Conservation (phyloP, 768 basidiomycete species). For the Auricularia sp. region DNA sequence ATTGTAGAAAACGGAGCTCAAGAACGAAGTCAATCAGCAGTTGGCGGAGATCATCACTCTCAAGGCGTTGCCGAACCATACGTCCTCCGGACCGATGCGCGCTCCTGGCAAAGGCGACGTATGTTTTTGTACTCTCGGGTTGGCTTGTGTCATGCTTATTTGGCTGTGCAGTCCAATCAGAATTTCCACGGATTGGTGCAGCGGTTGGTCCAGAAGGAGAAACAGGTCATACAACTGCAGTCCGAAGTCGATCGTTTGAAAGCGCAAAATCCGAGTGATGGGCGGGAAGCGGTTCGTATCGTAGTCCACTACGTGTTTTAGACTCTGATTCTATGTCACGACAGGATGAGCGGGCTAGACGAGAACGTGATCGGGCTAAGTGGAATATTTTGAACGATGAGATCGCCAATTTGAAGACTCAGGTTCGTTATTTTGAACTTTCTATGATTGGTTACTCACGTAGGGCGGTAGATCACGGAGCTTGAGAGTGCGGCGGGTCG, state of each 20-base stretch:
- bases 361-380: slow-evolving; percentile 65
- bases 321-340: background rate
- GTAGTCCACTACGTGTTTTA: background rate
- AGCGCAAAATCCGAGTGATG: slow-evolving; percentile 45
- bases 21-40: slow-evolving; percentile 47
- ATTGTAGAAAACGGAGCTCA: slow-evolving; percentile 38
- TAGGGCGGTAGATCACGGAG: slow-evolving; percentile 37
- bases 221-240: slow-evolving; percentile 65
- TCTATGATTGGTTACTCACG: slow-evolving; percentile 1
- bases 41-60: slow-evolving; percentile 59
- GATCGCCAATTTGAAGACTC: slow-evolving; percentile 56
- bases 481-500: slow-evolving; percentile 34
- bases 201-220: slow-evolving; percentile 75
- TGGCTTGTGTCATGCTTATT: background rate
- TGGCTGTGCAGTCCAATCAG: slow-evolving; percentile 22
- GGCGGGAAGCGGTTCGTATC: slow-evolving; percentile 47
- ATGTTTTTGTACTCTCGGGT: background rate
- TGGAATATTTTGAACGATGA: slow-evolving; percentile 68
- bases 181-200: slow-evolving; percentile 67
- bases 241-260: slow-evolving; percentile 58
- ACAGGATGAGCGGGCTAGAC: slow-evolving; percentile 63
- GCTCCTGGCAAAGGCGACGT: slow-evolving; percentile 33
- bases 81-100: slow-evolving; percentile 29
- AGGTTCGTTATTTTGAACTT: slow-evolving; percentile 32
- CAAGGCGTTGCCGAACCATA: slow-evolving; percentile 37